Evolutionary conservation across 768 basidiomycete genomes (phyloP).

Genomic region (Tricholoma saponaceum): DNA sequence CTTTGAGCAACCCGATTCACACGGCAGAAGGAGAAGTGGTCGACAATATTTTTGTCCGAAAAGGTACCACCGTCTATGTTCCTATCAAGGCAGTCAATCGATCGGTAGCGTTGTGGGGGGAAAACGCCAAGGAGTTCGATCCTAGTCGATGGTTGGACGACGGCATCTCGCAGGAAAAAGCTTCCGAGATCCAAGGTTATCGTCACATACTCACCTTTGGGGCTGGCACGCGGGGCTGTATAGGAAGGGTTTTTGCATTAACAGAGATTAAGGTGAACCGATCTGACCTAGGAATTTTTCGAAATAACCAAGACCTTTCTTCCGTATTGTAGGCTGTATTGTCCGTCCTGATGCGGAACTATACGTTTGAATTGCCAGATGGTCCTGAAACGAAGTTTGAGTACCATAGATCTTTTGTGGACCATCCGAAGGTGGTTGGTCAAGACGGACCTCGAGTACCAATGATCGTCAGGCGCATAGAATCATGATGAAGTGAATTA

Average conservation of each 20-base stretch:
- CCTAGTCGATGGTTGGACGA: constrained; percentile 68
- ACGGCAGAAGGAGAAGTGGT: constrained; percentile 36
- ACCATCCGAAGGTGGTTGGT: no score
- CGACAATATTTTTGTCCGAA: constrained; percentile 38
- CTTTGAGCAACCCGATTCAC: constrained; percentile 46
- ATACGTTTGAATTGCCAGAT: no score
- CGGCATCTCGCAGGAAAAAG: constrained; percentile 29
- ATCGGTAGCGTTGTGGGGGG: constrained; percentile 57
- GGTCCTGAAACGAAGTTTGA: no score
- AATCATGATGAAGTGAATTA: no score
- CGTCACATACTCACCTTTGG: constrained; percentile 49
- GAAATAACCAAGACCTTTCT: no score
- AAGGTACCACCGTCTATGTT: constrained; percentile 40
- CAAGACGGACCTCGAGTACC: no score
- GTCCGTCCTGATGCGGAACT: no score
- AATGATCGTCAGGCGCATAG: no score
- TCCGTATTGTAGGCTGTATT: no score
- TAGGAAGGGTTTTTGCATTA: constrained; percentile 47
- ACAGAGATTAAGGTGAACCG: constrained; percentile 36
- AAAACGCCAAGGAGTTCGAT: constrained; percentile 51
- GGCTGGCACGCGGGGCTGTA: constrained; percentile 47
- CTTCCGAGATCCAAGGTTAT: constrained; percentile 39
- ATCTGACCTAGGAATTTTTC: no score
- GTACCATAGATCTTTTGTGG: no score
- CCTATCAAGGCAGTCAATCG: constrained; percentile 47